Evolutionary conservation across 306 rosid genomes (phyloP), one percentile per base, ranked within the genome.

Genomic region (Trifolium fragiferum): DNA sequence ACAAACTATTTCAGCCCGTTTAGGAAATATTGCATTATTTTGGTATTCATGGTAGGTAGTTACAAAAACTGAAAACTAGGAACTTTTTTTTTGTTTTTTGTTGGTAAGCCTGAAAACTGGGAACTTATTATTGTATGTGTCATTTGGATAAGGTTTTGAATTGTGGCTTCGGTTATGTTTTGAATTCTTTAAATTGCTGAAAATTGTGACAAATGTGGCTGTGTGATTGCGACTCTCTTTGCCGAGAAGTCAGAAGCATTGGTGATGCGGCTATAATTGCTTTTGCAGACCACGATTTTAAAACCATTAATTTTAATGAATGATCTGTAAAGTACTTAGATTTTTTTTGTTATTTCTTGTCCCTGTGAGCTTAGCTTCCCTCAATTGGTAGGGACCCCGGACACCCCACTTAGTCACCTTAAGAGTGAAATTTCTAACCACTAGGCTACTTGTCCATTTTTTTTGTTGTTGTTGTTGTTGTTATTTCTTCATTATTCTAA

Each of bases 271-370:
- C 18, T 49, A 43, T 5, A n/a, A 49, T 49, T 2, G 8, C 18
- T 8, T 33, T 19, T 55, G 50, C 2, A 38, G 69, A 18, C 69
- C 49, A 66, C 12, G 23, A 25, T 66, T 41, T 65, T 66, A 14
- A 37, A 14, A 67, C 72, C 72, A 23, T 44, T 49, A 47, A n/a
- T 21, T 81, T 75, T 49, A 43, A 57, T 75, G 49, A 59, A 40
- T 69, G 78, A 41, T 57, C 63, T 40, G 59, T 63, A 64, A 58
- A 38, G 47, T 57, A 20, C 35, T 43, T 44, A 30, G 14, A 69
- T 33, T 30, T 62, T 63, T 40, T 66, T 46, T 68, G 53, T 61
- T 25, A 25, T 25, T 25, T 25, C 27, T 25, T 25, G 27, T 25
- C 27, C 27, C 2, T 25, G 27, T 25, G 27, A 25, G 27, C 27